Percentiles rank a stretch among this genome's conserved stretches.
These are phyloP conservation scores for Senna siamea DNA, from an alignment of 306 rosid genomes.

Conservation along the genomic window DNA sequence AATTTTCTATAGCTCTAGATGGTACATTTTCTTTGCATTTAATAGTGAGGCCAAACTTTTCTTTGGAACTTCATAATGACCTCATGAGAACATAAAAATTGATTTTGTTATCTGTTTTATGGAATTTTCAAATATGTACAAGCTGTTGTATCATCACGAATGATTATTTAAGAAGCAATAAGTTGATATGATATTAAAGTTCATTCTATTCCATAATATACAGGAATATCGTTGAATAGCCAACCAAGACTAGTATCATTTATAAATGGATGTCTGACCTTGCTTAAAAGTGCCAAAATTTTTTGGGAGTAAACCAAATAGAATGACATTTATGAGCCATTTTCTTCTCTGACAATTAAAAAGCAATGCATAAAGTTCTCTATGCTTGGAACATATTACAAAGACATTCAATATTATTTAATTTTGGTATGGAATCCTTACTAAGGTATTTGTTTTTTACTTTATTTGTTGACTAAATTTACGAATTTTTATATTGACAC, in stretches of 20 bases:
- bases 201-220: neutral
- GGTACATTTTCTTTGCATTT: conserved; percentile 6
- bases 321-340: neutral
- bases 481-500: neutral
- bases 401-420: neutral
- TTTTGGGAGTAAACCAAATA: neutral
- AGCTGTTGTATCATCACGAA: neutral
- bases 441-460: neutral
- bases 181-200: too few relatives aligned
- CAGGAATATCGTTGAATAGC: neutral
- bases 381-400: neutral
- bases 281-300: neutral
- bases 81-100: neutral
- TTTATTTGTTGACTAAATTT: neutral
- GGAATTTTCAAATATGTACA: neutral
- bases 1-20: neutral
- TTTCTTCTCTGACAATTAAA: neutral
- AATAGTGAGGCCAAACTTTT: conserved; percentile 1
- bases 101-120: neutral
- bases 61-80: conserved; percentile 20
- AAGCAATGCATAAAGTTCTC: neutral
- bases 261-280: neutral
- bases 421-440: neutral
- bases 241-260: neutral
- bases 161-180: too few relatives aligned